Evolutionary conservation across 2,329 filamentous ascomycete genomes (phyloP), one percentile per base, ranked within the genome.

Genomic region (Neopestalotiopsis sp.): DNA sequence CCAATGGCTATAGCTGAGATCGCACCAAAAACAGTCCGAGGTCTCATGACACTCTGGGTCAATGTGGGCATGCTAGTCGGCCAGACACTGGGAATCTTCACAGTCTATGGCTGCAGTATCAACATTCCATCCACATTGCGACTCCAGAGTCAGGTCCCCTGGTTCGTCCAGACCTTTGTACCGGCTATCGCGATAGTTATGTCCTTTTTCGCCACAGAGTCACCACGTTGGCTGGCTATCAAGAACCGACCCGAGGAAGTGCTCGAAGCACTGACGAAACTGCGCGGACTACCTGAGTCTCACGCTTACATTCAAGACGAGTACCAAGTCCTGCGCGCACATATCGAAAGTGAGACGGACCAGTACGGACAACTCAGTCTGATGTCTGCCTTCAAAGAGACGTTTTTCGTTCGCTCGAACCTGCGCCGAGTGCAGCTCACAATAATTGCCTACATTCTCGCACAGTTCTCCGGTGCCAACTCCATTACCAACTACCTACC

Each of bases 221-320:
- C 80, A 72, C 45, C 78, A 71, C 68, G 81, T 68, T 89, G 84
- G 83, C 75, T 87, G n/a, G 74, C 87, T 24, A 76, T 84, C 10
- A 71, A 88, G 68, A 85, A 88, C 69, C 84, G 86, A n/a, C 81
- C 85, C 0, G 75, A 79, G 5, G 72, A 79, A 30, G 73, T 76
- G 5, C 74, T 82, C 24, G 12, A 72, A 13, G 74, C 72, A 4
- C 71, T 83, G 1, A 67, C 72, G 2, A 65, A 60, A 4, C 73
- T 83, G 3, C 78, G 80, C 4, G 71, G 78, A 2, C 69, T 80
- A 20, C 78, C 78, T 3, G 40, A 38, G 6, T 75, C 78, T 58
- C 74, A 79, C 67, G 69, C 72, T 2, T 72, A 74, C 13, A 72
- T 81, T 2, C 66, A 67, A 34, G 32, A 56, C 5, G 78, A 80